These are phyloP conservation scores for Pleurotus cornucopiae DNA, from an alignment of 768 basidiomycete genomes.

Conservation along the genomic window DNA sequence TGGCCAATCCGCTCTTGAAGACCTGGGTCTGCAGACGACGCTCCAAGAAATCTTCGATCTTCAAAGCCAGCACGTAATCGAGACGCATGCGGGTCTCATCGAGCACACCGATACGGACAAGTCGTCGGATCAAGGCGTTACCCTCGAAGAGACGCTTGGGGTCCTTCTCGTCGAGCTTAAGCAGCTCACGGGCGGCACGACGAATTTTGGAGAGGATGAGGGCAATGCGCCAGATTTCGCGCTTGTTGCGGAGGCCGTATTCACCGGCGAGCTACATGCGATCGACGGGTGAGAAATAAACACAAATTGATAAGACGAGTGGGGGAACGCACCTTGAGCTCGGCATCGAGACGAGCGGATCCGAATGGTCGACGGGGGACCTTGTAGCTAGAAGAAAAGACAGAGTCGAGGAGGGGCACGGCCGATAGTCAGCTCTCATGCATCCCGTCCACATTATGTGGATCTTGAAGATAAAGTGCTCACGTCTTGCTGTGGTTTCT, in stretches of 20 bases:
- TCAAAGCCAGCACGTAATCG: constrained; percentile 99
- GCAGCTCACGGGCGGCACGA: constrained; percentile 99
- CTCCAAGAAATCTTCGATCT: constrained; percentile 99
- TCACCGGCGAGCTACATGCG: constrained; percentile 88
- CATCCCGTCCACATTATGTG: constrained; percentile 63
- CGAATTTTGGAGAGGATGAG: constrained; percentile 99
- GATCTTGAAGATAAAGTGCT: constrained; percentile 64
- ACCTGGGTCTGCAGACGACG: constrained; percentile 98
- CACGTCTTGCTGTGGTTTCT: constrained; percentile 94
- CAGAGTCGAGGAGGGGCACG: constrained; percentile 57
- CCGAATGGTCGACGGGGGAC: constrained; percentile 97
- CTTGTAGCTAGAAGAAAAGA: constrained; percentile 76
- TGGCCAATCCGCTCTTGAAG: constrained; percentile 97
- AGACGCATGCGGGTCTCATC: constrained; percentile 99
- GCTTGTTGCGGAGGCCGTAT: constrained; percentile 99
- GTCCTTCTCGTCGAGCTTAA: constrained; percentile 99
- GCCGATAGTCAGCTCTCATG: constrained; percentile 59
- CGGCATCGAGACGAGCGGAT: constrained; percentile 97
- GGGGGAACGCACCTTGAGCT: constrained; percentile 70
- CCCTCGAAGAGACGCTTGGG: constrained; percentile 99
- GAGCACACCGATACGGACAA: constrained; percentile 99
- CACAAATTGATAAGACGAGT: not conserved
- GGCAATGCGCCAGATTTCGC: constrained; percentile 99
- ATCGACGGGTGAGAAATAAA: not conserved
- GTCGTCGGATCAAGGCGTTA: constrained; percentile 91